Evolutionary conservation across 306 rosid species (phyloP).

Genomic region (Crotalaria pallida): DNA sequence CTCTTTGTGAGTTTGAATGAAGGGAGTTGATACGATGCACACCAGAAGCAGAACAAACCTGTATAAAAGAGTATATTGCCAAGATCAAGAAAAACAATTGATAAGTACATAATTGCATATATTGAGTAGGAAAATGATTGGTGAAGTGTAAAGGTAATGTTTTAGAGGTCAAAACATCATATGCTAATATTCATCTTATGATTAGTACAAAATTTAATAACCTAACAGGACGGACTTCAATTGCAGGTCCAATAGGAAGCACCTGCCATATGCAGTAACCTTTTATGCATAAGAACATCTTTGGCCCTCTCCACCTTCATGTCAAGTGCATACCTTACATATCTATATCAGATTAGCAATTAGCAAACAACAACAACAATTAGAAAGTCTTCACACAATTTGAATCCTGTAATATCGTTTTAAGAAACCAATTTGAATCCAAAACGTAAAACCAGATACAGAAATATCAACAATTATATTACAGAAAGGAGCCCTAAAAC

Average conservation of each 20-base stretch:
- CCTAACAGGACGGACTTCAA: slow-evolving; percentile 79
- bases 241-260: too few relatives aligned
- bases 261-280: too few relatives aligned
- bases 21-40: slow-evolving; percentile 22
- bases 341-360: too few relatives aligned
- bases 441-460: too few relatives aligned
- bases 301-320: too few relatives aligned
- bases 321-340: too few relatives aligned
- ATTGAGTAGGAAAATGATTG: background rate
- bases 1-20: slow-evolving; percentile 32
- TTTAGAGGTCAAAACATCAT: background rate
- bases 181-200: background rate
- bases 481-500: background rate
- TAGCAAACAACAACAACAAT: too few relatives aligned
- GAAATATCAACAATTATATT: too few relatives aligned
- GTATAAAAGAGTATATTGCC: slow-evolving; percentile 35
- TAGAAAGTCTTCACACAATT: too few relatives aligned
- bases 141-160: background rate
- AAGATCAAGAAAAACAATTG: slow-evolving; percentile 12
- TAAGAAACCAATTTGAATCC: too few relatives aligned
- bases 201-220: background rate
- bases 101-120: background rate
- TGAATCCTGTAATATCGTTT: too few relatives aligned
- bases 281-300: too few relatives aligned
- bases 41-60: slow-evolving; percentile 54